These are phyloP conservation scores for Solanum paucissectum DNA, from an alignment of 257 asterid genomes.

Conservation along the genomic window DNA sequence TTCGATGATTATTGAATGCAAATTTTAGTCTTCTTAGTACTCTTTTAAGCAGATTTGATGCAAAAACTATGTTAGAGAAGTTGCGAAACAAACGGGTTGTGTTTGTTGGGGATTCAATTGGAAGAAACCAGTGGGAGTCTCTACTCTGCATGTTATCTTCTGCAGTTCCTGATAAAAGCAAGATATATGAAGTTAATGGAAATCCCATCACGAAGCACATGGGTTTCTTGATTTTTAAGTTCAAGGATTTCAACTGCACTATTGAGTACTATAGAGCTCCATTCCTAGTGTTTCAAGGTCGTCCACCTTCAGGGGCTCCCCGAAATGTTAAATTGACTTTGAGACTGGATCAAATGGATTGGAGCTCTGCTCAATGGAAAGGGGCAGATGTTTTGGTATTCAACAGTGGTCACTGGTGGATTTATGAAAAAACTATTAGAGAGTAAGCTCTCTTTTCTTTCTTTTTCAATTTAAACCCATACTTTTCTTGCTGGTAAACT, in stretches of 20 bases:
- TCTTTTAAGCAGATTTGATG: conserved; percentile 41
- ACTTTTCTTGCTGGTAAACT: not conserved
- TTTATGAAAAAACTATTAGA: conserved; percentile 66
- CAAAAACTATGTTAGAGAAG: conserved; percentile 61
- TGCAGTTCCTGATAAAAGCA: conserved; percentile 35
- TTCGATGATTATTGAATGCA: not conserved
- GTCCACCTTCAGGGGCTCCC: conserved; percentile 50
- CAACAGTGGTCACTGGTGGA: conserved; percentile 99
- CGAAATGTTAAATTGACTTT: conserved; percentile 45
- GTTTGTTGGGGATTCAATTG: conserved; percentile 81
- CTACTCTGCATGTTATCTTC: conserved; percentile 84
- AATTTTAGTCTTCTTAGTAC: not conserved
- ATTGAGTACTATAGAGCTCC: conserved; percentile 86
- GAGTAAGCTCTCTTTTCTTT: conserved; percentile 22
- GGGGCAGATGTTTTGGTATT: conserved; percentile 62
- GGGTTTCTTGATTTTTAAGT: conserved; percentile 54
- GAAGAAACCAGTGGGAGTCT: conserved; percentile 95
- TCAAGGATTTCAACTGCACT: conserved; percentile 62
- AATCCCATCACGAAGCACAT: conserved; percentile 77
- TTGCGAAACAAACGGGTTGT: conserved; percentile 46
- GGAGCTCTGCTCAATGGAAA: conserved; percentile 79
- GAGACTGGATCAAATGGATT: conserved; percentile 65
- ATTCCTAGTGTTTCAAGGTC: conserved; percentile 74
- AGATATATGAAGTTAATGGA: conserved; percentile 70
- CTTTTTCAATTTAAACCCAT: not conserved